Conservation (phyloP, 257 asterid genomes). For the Rhazya stricta region DNA sequence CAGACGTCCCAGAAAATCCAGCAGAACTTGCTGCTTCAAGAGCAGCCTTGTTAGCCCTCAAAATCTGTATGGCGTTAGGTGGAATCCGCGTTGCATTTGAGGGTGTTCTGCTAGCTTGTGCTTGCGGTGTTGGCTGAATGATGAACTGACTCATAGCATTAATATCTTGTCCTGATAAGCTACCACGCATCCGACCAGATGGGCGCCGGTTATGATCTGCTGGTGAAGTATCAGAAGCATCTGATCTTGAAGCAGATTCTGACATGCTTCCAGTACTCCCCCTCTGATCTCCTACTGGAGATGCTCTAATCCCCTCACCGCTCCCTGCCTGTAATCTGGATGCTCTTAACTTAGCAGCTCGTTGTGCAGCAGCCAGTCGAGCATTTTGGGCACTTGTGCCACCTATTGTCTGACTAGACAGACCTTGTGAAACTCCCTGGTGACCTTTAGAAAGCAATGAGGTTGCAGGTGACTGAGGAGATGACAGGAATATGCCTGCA, state of each 20-base stretch:
- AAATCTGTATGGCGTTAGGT: slow-evolving; percentile 25
- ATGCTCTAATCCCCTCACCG: slow-evolving; percentile 16
- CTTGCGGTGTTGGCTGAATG: slow-evolving; percentile 42
- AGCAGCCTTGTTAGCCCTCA: slow-evolving; percentile 28
- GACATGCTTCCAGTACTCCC: slow-evolving; percentile 24
- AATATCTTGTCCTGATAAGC: slow-evolving; percentile 52
- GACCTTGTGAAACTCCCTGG: slow-evolving; percentile 28
- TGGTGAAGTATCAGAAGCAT: slow-evolving; percentile 15
- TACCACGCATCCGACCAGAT: slow-evolving; percentile 70
- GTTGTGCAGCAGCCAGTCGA: slow-evolving; percentile 31
- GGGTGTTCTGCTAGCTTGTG: slow-evolving; percentile 38
- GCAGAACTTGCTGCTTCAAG: slow-evolving; percentile 15
- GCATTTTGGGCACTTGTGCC: slow-evolving; percentile 32
- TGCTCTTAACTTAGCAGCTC: slow-evolving; percentile 30
- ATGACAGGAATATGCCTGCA: slow-evolving; percentile 25
- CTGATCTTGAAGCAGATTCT: slow-evolving; percentile 26
- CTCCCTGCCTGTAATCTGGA: slow-evolving; percentile 32
- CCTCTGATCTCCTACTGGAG: slow-evolving; percentile 31
- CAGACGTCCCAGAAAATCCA: slow-evolving; percentile 23
- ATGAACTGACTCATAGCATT: slow-evolving; percentile 41
- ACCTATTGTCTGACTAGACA: slow-evolving; percentile 20
- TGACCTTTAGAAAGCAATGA: slow-evolving; percentile 24
- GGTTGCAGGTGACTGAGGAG: slow-evolving; percentile 28
- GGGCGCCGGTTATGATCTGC: slow-evolving; percentile 46
- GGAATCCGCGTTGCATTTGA: slow-evolving; percentile 24